Base-by-base conservation (phyloP, 805 yeast species). In the Yamadazyma scolyti region DNA sequence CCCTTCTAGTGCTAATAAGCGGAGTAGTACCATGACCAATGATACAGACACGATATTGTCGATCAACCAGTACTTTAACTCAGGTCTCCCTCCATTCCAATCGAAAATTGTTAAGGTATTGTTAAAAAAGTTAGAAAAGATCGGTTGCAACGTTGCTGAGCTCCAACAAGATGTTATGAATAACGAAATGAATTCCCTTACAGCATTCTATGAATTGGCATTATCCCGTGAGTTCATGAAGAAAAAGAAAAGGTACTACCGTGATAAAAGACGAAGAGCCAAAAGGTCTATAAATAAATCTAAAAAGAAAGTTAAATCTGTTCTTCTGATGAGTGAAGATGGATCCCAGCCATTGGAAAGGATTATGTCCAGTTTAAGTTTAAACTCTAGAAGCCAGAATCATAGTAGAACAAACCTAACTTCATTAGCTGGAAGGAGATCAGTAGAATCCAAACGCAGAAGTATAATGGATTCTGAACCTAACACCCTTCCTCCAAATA, bases 141-240 rank as follows among this genome's bases (percentile, higher is more conserved):
- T 76, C 16, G 82, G 85, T n/a, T 61, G 86, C 21, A 84, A 83
- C 48, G 66, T 71, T 2, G 81, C 77, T 9, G 55, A 68, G 2
- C 58, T 88, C 19, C 76, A 75, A 42, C 61, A 71, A 6, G 73
- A 82, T 17, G 77, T 87, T 3, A 46, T 58, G 17, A 66, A 71
- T 34, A 69, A 72, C 27, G 76, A 79, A 34, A 75, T 85, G 56
- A 93, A 84, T 54, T 65, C 86, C 0, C 58, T 83, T 10, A 75
- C 83, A 9, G 95, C 90, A 0, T 67, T 80, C 35, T 87, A 89
- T 81, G 79, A 79, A 27, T 60, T 86, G 12, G 55, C 78, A 11
- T 55, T 81, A 17, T 86, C 82, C 14, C 59, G 62, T 28, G 79
- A 75, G 42, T 59, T 54, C 29, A 37, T 47, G 9, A 54, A 54